Conservation (phyloP, 192 early-diverging fungal species). For the Backusella tuberculispora region DNA sequence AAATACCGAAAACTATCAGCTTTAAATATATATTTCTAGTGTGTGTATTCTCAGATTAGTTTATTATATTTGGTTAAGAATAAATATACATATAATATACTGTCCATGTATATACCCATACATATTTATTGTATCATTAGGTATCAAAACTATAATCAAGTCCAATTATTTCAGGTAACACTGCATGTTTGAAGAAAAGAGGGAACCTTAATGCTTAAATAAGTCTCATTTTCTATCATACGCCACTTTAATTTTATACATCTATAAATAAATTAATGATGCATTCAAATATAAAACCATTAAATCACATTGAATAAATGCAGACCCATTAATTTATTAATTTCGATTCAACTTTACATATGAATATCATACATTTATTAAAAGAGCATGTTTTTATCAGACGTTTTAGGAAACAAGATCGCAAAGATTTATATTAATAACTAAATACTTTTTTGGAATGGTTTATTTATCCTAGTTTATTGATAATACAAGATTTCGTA, state of each 20-base stretch:
- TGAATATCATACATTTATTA: background rate
- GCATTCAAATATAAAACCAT: background rate
- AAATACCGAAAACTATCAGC: background rate
- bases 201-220: background rate
- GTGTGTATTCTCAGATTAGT: background rate
- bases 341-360: background rate
- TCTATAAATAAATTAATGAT: slow-evolving; percentile 6
- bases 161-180: background rate
- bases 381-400: background rate
- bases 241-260: background rate
- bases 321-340: background rate
- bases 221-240: background rate
- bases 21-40: background rate
- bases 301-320: background rate
- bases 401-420: background rate
- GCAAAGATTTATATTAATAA: background rate
- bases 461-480: background rate
- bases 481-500: background rate
- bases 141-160: background rate
- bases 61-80: background rate
- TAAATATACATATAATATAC: background rate
- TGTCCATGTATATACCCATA: no score
- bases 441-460: background rate
- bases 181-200: slow-evolving; percentile 2
- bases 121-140: background rate